Conservation (phyloP, 805 yeast species). For the Ogataea salicorniae region DNA sequence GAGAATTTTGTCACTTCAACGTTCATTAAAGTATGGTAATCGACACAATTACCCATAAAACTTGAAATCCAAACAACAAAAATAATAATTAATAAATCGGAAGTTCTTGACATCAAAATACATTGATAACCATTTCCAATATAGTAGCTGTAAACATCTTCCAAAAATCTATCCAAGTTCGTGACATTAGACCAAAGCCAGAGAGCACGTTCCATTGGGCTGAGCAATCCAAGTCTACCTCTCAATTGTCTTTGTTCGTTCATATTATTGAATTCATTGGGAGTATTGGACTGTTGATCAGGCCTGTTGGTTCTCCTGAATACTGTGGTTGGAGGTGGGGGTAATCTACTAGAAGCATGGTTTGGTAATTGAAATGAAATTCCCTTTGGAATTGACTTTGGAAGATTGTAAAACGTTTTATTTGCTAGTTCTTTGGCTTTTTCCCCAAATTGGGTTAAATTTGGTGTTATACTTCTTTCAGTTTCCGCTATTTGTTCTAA, state of each 20-base stretch:
- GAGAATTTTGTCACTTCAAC: conserved; percentile 31
- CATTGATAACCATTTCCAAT: conserved; percentile 80
- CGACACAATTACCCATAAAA: conserved; percentile 77
- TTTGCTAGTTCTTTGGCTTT: conserved; percentile 25
- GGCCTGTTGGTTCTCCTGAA: conserved; percentile 1
- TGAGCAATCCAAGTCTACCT: conserved; percentile 37
- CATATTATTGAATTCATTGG: conserved; percentile 1
- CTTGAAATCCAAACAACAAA: conserved; percentile 79
- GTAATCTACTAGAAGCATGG: conserved; percentile 12
- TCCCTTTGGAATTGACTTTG: conserved; percentile 19
- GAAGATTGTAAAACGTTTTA: conserved; percentile 21
- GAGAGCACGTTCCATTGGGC: conserved; percentile 70
- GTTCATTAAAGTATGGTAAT: conserved; percentile 37
- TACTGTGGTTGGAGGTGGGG: conserved; percentile 13
- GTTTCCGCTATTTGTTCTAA: conserved; percentile 16
- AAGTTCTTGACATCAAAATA: conserved; percentile 58
- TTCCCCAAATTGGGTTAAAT: conserved; percentile 20
- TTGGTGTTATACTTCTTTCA: conserved; percentile 18
- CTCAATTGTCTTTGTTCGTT: conserved; percentile 23
- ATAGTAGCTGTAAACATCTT: conserved; percentile 79
- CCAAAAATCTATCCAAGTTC: conserved; percentile 80
- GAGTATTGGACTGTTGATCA: neutral
- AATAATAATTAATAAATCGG: conserved; percentile 68
- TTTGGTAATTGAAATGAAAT: conserved; percentile 19
- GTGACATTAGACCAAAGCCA: conserved; percentile 98